phyloP scores from a whole-genome alignment of 2,329 filamentous ascomycete species.

The Pseudodiploospora longispora region DNA sequence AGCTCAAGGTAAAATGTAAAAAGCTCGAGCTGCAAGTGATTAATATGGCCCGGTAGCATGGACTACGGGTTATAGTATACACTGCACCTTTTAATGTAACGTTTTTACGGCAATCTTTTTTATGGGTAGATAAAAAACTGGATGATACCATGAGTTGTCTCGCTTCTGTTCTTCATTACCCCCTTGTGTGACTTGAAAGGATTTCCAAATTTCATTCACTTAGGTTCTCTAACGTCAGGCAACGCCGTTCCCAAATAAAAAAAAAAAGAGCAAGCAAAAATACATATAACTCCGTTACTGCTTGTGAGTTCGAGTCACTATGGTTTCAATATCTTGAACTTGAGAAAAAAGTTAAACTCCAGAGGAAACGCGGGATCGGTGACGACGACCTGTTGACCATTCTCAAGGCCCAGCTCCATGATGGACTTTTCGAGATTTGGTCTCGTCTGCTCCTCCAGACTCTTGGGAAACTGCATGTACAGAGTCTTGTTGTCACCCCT shows the following conservation, averaged over 20 bases:
- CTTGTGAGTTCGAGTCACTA: too few relatives aligned
- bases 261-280: too few relatives aligned
- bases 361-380: constrained; percentile 84
- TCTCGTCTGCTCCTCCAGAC: constrained; percentile 76
- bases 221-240: too few relatives aligned
- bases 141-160: constrained; percentile 24
- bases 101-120: constrained; percentile 7
- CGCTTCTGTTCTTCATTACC: constrained; percentile 5
- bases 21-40: constrained; percentile 63
- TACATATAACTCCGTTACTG: too few relatives aligned
- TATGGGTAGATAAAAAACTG: constrained; percentile 23
- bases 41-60: constrained; percentile 47
- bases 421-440: constrained; percentile 76
- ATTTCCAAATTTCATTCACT: too few relatives aligned
- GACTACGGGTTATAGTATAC: constrained; percentile 6
- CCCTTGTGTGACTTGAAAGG: not conserved
- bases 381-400: constrained; percentile 85
- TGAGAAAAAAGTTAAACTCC: constrained; percentile 51
- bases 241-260: too few relatives aligned
- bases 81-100: constrained; percentile 10
- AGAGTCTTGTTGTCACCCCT: constrained; percentile 71
- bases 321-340: constrained; percentile 28
- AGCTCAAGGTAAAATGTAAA: constrained; percentile 78
- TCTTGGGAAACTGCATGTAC: constrained; percentile 79
- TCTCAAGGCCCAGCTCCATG: constrained; percentile 58